phyloP scores from a whole-genome alignment of 768 basidiomycete genomes.

The Amanita rubescens region DNA sequence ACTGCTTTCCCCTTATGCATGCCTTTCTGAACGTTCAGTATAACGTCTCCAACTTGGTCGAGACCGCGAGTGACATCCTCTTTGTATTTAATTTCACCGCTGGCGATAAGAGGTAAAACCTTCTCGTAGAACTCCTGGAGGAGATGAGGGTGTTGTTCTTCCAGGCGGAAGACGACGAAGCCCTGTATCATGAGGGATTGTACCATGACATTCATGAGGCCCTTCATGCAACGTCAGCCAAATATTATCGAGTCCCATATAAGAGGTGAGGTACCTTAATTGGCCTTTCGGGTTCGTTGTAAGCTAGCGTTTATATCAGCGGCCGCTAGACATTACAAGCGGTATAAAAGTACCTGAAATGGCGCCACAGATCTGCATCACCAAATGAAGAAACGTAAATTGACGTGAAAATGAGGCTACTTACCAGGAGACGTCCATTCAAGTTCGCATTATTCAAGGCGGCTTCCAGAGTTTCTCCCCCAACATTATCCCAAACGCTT shows the following conservation, averaged over 20 bases:
- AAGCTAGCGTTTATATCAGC: constrained; percentile 2
- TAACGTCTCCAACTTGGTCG: constrained; percentile 28
- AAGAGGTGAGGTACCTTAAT: constrained; percentile 6
- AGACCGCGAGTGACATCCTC: constrained; percentile 32
- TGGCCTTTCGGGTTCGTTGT: constrained; percentile 5
- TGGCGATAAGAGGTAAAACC: constrained; percentile 29
- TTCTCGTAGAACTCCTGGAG: constrained; percentile 26
- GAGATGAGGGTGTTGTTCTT: constrained; percentile 20
- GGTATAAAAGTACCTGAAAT: neutral
- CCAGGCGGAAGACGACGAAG: constrained; percentile 27
- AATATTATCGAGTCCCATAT: neutral
- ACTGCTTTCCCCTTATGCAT: constrained; percentile 21
- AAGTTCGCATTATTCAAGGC: constrained; percentile 28
- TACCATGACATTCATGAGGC: constrained; percentile 28
- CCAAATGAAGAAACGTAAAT: neutral
- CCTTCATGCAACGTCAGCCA: constrained; percentile 17
- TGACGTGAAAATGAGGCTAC: constrained; percentile 4
- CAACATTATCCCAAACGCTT: constrained; percentile 34
- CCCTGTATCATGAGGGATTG: constrained; percentile 39
- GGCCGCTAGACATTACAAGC: neutral
- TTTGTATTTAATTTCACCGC: constrained; percentile 29
- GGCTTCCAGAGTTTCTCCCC: constrained; percentile 34
- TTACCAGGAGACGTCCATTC: constrained; percentile 35
- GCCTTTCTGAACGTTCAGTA: constrained; percentile 25
- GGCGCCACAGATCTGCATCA: constrained; percentile 3